A percentile compares a stretch with the other conserved stretches of the same genome.
Conservation (phyloP, 805 yeast species). For the Metschnikowia colocasiae region DNA sequence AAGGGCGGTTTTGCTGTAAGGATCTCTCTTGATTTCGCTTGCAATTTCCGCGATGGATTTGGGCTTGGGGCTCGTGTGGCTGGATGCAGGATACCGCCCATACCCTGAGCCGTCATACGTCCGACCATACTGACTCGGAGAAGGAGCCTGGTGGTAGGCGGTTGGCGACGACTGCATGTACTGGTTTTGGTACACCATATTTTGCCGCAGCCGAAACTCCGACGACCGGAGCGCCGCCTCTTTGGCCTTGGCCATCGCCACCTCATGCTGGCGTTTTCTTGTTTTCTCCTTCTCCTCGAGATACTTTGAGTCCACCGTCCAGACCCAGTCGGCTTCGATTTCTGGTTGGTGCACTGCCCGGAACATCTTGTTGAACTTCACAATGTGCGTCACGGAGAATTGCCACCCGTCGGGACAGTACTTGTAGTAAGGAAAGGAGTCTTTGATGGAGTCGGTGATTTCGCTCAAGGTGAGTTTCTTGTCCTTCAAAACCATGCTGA, state of each 20-base stretch:
- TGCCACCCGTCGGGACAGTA: slow-evolving; percentile 99
- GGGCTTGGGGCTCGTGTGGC: slow-evolving; percentile 17
- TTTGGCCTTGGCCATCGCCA: slow-evolving; percentile 56
- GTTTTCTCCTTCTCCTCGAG: slow-evolving; percentile 77
- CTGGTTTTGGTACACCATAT: slow-evolving; percentile 19
- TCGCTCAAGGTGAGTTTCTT: slow-evolving; percentile 57
- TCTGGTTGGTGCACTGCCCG: slow-evolving; percentile 59
- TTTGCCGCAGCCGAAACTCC: slow-evolving; percentile 46
- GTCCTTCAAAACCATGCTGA: slow-evolving; percentile 71
- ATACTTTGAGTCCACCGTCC: slow-evolving; percentile 87
- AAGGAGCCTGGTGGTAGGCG: slow-evolving; percentile 3
- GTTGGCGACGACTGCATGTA: slow-evolving; percentile 1
- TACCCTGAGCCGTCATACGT: neutral
- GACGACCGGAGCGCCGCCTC: slow-evolving; percentile 52
- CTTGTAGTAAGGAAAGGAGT: slow-evolving; percentile 82
- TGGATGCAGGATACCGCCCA: neutral
- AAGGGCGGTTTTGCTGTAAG: slow-evolving; percentile 24
- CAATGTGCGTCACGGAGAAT: slow-evolving; percentile 84
- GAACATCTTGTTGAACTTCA: slow-evolving; percentile 83
- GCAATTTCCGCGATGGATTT: slow-evolving; percentile 43
- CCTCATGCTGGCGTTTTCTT: slow-evolving; percentile 55
- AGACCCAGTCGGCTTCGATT: slow-evolving; percentile 85
- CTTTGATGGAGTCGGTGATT: slow-evolving; percentile 82
- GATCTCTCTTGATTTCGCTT: slow-evolving; percentile 35
- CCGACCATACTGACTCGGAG: neutral